phyloP scores from a whole-genome alignment of 148 eudicot genomes.

The Tetragonia tetragonoides region DNA sequence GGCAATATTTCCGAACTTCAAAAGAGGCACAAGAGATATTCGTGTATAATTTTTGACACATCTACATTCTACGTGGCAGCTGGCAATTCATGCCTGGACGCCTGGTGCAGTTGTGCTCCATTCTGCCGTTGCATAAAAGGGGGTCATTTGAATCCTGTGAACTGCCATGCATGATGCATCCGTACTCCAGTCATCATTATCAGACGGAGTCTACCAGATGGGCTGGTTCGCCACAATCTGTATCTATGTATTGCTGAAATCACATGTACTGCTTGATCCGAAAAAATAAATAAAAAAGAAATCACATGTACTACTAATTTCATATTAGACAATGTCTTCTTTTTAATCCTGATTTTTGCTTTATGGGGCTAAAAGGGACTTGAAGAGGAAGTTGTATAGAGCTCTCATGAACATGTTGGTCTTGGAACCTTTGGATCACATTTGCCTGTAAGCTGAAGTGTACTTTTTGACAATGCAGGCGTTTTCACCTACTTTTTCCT shows the following conservation, averaged over 20 bases:
- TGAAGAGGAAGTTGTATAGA: constrained; percentile 23
- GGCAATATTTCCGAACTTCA: background rate
- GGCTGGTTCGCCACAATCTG: constrained; percentile 5
- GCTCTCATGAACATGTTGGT: background rate
- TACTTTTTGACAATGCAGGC: background rate
- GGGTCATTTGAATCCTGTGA: background rate
- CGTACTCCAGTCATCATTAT: too few relatives aligned
- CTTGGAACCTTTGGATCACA: constrained; percentile 10
- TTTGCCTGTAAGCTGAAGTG: constrained; percentile 4
- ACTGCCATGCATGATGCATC: background rate
- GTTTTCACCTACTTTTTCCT: background rate
- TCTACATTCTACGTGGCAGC: too few relatives aligned
- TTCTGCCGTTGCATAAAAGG: too few relatives aligned
- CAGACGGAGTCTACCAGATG: background rate
- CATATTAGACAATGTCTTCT: background rate
- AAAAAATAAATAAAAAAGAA: too few relatives aligned
- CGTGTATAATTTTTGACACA: background rate
- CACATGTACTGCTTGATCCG: background rate
- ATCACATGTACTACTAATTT: too few relatives aligned
- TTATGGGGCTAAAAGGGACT: constrained; percentile 12
- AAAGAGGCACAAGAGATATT: background rate
- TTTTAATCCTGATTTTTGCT: constrained; percentile 3
- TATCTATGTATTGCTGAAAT: background rate
- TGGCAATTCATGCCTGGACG: background rate
- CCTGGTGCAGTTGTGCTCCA: too few relatives aligned